phyloP scores from a whole-genome alignment of 1,284 basidiomycete genomes.

The Hymenochaete sp. region DNA sequence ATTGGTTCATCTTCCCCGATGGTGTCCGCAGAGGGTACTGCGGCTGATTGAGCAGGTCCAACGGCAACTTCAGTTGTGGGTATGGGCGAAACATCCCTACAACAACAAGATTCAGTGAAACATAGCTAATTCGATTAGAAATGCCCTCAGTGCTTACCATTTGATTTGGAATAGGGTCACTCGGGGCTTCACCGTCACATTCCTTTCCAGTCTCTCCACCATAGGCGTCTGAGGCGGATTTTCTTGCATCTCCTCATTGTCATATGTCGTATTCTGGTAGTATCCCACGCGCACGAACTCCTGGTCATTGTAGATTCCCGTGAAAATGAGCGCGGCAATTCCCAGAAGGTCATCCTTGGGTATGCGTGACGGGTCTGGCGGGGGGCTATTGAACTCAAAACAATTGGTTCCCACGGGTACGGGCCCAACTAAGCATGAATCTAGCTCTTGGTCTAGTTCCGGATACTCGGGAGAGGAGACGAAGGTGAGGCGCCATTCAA shows the following conservation, averaged over 20 bases:
- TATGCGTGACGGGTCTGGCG: slow-evolving; percentile 67
- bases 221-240: slow-evolving; percentile 60
- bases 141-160: slow-evolving; percentile 50
- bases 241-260: slow-evolving; percentile 83
- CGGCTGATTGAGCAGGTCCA: slow-evolving; percentile 67
- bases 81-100: slow-evolving; percentile 62
- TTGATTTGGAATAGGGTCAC: slow-evolving; percentile 90
- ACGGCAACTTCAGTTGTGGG: slow-evolving; percentile 40
- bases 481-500: slow-evolving; percentile 74
- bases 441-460: slow-evolving; percentile 91
- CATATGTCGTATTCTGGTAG: slow-evolving; percentile 99
- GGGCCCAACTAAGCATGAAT: slow-evolving; percentile 93
- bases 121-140: not conserved
- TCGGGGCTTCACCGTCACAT: slow-evolving; percentile 87
- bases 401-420: slow-evolving; percentile 86
- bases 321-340: slow-evolving; percentile 85
- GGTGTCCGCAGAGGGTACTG: slow-evolving; percentile 72
- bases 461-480: slow-evolving; percentile 91
- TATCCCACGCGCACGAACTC: slow-evolving; percentile 99
- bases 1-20: slow-evolving; percentile 29
- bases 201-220: slow-evolving; percentile 76
- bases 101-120: slow-evolving; percentile 4
- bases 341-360: slow-evolving; percentile 80
- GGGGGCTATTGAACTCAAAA: slow-evolving; percentile 86
- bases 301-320: slow-evolving; percentile 86